Conservation (phyloP, 2,329 filamentous ascomycete genomes). For the Chaetomiaceae sp. region DNA sequence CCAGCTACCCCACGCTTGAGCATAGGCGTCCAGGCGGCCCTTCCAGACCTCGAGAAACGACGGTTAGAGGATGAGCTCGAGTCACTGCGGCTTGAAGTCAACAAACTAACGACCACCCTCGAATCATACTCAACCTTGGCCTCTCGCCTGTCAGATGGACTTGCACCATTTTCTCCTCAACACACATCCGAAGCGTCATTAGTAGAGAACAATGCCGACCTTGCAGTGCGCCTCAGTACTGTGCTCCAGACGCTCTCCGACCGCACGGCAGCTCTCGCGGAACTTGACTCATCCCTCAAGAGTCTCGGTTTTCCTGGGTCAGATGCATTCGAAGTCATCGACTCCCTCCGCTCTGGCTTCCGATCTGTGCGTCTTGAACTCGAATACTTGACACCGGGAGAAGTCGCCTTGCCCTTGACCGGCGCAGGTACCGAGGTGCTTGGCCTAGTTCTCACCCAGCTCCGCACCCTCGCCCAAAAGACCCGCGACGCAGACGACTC, state of each 20-base stretch:
- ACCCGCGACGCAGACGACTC: constrained; percentile 46
- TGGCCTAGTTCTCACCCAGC: constrained; percentile 47
- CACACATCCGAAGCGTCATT: constrained; percentile 22
- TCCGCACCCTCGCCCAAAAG: constrained; percentile 46
- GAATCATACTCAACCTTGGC: constrained; percentile 44
- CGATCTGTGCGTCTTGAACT: constrained; percentile 56
- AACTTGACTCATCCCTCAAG: constrained; percentile 43
- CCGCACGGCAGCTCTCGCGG: constrained; percentile 43
- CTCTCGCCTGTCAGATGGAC: constrained; percentile 34
- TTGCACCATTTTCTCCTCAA: constrained; percentile 33
- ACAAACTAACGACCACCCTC: constrained; percentile 44
- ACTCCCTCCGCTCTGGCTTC: constrained; percentile 46
- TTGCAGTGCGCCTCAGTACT: constrained; percentile 42
- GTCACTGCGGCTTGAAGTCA: constrained; percentile 46
- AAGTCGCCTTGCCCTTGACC: constrained; percentile 49
- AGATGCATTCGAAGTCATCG: constrained; percentile 47
- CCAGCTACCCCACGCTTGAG: constrained; percentile 31
- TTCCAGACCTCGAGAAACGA: constrained; percentile 42
- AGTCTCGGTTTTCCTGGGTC: constrained; percentile 48
- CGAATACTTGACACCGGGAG: constrained; percentile 58
- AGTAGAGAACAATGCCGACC: constrained; percentile 26
- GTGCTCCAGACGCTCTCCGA: constrained; percentile 46
- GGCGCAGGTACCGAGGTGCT: constrained; percentile 53
- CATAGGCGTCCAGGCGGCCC: constrained; percentile 37
- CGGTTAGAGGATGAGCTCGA: constrained; percentile 44